Base-by-base conservation (phyloP, 2,329 filamentous ascomycete genomes). In the Pseudopyrenochaeta lycopersici region DNA sequence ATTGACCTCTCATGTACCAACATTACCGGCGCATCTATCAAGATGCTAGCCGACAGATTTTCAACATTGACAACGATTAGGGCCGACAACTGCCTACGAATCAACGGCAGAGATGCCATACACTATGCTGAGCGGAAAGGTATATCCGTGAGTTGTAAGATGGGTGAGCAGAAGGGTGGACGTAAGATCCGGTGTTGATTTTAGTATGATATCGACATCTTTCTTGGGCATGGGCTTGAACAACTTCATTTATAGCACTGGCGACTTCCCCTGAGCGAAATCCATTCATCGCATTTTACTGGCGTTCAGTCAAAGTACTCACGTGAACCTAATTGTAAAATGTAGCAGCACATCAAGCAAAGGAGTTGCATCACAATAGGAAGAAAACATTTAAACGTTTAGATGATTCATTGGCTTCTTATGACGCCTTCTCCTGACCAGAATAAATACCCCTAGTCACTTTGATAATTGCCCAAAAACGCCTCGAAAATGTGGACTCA, bases 11-110 rank as follows among this genome's bases (percentile, higher is more conserved):
- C 71, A 1, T 56, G 60, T 0, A 76, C 76, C 1, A 57, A 61
- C 5, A 71, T 81, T 32, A 78, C 76, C 0, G 79, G 79, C 6
- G 75, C 75, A 1, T 67, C 72, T 2, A 70, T 81, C 29, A 78
- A 76, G 54, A 70, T 68, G 52, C 58, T 78, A 14, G 67, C 73
- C 0, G 68, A 74, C 23, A 52, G 48, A 7, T 35, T 73, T 10
- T 59, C 60, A 0, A 54, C 57, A 9, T 54, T 80, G 4, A 62
- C 61, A 36, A 56, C 53, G 10, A 58, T 80, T 15, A 66, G 63
- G 2, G 59, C 77, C 15, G 66, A 78, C 39, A 54, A 74, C 7
- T 80, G 78, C 42, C 46, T 46, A 2, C 44, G 62, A 6, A 67
- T 80, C 1, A 63, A 46, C 10, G 70, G 72, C 14, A 56, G 71